A percentile compares a stretch with the other conserved stretches of the same genome.
phyloP scores from a whole-genome alignment of 2,329 filamentous ascomycete species.

The Ophiosphaerella korrae region DNA sequence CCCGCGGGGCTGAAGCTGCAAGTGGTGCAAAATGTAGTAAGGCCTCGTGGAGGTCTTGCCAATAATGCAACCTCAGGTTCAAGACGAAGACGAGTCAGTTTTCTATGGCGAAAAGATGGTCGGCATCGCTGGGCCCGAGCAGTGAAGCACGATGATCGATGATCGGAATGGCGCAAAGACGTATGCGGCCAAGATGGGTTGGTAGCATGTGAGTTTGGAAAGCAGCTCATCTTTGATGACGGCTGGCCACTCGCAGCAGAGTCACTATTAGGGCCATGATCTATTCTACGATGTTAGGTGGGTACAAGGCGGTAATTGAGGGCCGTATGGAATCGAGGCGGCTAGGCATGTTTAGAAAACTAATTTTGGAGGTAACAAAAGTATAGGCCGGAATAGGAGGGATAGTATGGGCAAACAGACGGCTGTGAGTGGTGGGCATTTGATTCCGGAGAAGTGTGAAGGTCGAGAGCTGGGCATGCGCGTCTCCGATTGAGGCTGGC shows the following conservation, averaged over 20 bases:
- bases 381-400: too few species aligned
- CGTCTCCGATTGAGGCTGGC: constrained; percentile 18
- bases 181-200: not conserved
- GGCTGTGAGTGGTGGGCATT: not conserved
- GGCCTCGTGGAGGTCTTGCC: not conserved
- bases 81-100: not conserved
- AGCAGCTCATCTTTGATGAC: too few species aligned
- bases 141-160: not conserved
- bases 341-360: not conserved
- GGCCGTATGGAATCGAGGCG: too few species aligned
- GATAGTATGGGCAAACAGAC: constrained; percentile 1
- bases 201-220: too few species aligned
- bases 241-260: too few species aligned
- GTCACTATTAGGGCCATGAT: too few species aligned
- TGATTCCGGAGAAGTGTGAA: not conserved
- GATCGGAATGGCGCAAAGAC: not conserved
- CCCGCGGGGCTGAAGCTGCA: not conserved
- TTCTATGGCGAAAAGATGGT: not conserved
- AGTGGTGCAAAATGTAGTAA: constrained; percentile 1
- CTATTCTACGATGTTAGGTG: too few species aligned
- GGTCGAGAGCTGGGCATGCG: constrained; percentile 15
- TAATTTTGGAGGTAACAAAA: constrained; percentile 6
- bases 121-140: not conserved
- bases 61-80: constrained; percentile 1
- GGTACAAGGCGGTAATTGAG: too few species aligned